Conservation (phyloP, 2,329 filamentous ascomycete species). For the Botrytis sinoallii region DNA sequence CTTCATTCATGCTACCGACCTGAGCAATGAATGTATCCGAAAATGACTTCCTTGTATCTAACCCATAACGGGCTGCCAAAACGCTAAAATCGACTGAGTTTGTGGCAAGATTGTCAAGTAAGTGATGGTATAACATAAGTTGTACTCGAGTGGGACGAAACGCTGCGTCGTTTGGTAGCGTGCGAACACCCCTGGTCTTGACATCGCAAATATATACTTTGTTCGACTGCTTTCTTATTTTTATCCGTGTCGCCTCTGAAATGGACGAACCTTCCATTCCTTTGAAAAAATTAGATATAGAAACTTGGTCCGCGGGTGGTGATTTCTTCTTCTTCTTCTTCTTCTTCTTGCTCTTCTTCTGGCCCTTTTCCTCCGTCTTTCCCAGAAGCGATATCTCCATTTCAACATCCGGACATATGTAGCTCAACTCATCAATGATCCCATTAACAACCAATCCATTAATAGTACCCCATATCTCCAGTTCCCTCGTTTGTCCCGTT, state of each 20-base stretch:
- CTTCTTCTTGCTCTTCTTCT: conserved; percentile 18
- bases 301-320: conserved; percentile 37
- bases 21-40: conserved; percentile 77
- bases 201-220: conserved; percentile 79
- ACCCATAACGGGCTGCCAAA: conserved; percentile 68
- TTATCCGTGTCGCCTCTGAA: conserved; percentile 23
- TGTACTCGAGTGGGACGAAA: conserved; percentile 79
- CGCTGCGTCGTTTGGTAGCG: conserved; percentile 58
- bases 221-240: conserved; percentile 21
- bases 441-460: conserved; percentile 84
- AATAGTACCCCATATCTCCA: conserved; percentile 82
- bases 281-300: conserved; percentile 36
- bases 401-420: conserved; percentile 68
- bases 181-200: conserved; percentile 72
- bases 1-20: conserved; percentile 65
- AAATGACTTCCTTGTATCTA: conserved; percentile 65
- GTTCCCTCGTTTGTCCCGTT: conserved; percentile 68
- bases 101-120: conserved; percentile 73
- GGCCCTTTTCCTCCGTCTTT: conserved; percentile 28
- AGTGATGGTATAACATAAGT: conserved; percentile 82
- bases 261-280: conserved; percentile 22
- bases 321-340: conserved; percentile 24
- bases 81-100: conserved; percentile 66
- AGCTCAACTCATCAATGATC: conserved; percentile 82
- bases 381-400: conserved; percentile 49